These are phyloP conservation scores for Plasmodium chabaudi DNA, from an alignment of 169 alveolate genomes.

Conservation along the genomic window DNA sequence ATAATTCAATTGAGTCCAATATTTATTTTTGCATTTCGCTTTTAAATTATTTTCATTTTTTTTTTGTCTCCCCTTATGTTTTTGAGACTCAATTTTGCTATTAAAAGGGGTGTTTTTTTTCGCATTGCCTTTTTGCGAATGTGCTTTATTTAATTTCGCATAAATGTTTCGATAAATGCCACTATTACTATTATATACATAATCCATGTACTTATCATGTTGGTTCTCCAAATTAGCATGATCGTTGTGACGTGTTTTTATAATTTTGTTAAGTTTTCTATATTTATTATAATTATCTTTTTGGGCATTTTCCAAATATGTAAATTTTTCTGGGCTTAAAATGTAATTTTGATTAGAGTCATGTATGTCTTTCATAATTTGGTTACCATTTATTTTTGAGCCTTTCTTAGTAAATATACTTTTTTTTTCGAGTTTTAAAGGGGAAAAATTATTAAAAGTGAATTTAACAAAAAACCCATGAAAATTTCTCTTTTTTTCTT, in stretches of 20 bases:
- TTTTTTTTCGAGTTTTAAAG: conserved; percentile 40
- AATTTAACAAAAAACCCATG: conserved; percentile 60
- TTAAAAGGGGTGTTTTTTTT: conserved; percentile 23
- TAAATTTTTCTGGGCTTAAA: background rate
- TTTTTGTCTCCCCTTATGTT: background rate
- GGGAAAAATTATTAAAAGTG: conserved; percentile 49
- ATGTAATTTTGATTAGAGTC: background rate
- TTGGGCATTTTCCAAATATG: too few species aligned
- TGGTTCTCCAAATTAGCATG: conserved; percentile 1
- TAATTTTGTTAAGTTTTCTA: background rate
- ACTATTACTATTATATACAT: conserved; percentile 47
- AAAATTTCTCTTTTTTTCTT: conserved; percentile 34
- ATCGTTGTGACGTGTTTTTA: conserved; percentile 2
- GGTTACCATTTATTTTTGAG: too few species aligned
- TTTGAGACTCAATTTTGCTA: background rate
- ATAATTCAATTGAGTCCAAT: background rate
- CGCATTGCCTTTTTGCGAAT: background rate
- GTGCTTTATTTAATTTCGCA: conserved; percentile 24
- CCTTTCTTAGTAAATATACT: background rate
- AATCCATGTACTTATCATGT: conserved; percentile 46
- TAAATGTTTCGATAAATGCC: conserved; percentile 20
- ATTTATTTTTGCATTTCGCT: background rate
- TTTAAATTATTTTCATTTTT: background rate
- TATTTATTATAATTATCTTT: too few species aligned
- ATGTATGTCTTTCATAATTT: too few species aligned